Percentiles rank a stretch among this genome's conserved stretches.
Conservation (phyloP, 805 yeast species). For the Jamesozyma spencerorum region DNA sequence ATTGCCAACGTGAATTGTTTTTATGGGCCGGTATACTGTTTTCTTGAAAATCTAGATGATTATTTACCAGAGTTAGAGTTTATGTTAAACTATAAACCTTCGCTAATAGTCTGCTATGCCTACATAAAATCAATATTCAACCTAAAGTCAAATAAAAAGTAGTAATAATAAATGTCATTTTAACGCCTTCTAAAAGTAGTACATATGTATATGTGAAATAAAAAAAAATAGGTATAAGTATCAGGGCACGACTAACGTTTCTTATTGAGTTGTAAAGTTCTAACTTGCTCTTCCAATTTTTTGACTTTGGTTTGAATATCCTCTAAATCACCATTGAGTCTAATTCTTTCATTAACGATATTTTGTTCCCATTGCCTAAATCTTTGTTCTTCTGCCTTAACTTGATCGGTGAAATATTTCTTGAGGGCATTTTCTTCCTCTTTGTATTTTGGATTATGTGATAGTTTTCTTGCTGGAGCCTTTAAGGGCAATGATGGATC, state of each 20-base stretch:
- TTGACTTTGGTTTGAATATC: constrained; percentile 73
- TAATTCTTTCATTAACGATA: constrained; percentile 87
- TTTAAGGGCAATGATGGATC: constrained; percentile 26
- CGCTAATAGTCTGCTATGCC: too few species aligned
- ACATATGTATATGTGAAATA: too few species aligned
- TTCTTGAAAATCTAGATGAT: too few species aligned
- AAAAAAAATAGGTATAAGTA: too few species aligned
- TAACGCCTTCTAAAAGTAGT: too few species aligned
- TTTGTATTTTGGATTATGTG: constrained; percentile 83
- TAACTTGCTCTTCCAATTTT: constrained; percentile 66
- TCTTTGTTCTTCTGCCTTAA: constrained; percentile 91
- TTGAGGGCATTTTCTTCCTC: constrained; percentile 93
- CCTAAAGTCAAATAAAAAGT: too few species aligned
- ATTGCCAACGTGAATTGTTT: too few species aligned
- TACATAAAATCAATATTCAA: too few species aligned
- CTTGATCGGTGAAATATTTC: constrained; percentile 92
- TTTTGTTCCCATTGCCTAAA: constrained; percentile 98
- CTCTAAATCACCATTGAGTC: constrained; percentile 88
- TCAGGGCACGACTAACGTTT: constrained; percentile 36
- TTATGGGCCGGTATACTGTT: too few species aligned
- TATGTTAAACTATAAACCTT: too few species aligned
- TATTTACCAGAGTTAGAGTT: too few species aligned
- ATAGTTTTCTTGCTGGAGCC: constrained; percentile 42
- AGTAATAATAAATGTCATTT: too few species aligned
- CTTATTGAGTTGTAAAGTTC: constrained; percentile 45